Conservation (phyloP, 2,329 filamentous ascomycete genomes). For the Cladosporium oxysporum region DNA sequence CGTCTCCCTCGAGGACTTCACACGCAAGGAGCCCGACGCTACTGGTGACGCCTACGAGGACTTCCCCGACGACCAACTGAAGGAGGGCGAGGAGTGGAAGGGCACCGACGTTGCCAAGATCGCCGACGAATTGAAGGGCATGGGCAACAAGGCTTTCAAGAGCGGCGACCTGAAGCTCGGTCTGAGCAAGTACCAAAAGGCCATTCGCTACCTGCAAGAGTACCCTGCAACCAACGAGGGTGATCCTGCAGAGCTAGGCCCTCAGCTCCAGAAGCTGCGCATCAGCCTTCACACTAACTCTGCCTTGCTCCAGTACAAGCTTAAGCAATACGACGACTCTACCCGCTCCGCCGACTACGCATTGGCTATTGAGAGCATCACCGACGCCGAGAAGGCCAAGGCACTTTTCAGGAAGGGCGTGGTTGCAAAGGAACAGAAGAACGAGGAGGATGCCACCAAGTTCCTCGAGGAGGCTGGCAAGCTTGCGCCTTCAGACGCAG, state of each 20-base stretch:
- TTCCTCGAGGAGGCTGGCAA: constrained; percentile 48
- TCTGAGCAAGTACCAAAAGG: constrained; percentile 93
- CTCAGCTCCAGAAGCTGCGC: constrained; percentile 70
- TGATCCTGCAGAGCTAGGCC: constrained; percentile 68
- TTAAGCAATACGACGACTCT: constrained; percentile 69
- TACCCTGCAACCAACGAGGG: constrained; percentile 70
- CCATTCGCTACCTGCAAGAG: constrained; percentile 82
- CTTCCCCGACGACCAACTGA: constrained; percentile 80
- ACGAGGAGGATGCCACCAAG: constrained; percentile 71
- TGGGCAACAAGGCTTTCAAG: constrained; percentile 93
- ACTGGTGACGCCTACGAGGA: constrained; percentile 94
- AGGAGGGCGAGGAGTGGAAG: constrained; percentile 58
- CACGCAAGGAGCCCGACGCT: constrained; percentile 70
- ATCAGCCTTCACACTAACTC: constrained; percentile 88
- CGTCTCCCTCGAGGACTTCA: constrained; percentile 66
- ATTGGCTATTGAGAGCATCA: constrained; percentile 63
- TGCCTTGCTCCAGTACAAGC: constrained; percentile 81
- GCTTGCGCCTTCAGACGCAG: constrained; percentile 67
- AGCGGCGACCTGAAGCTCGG: constrained; percentile 67
- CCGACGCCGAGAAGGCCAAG: constrained; percentile 82
- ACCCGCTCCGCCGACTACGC: constrained; percentile 71
- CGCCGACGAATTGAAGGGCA: constrained; percentile 82
- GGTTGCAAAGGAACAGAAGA: constrained; percentile 74
- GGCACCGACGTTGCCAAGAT: constrained; percentile 74
- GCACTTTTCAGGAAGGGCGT: constrained; percentile 80